Evolutionary conservation across 441 rosid species (phyloP), one percentile per base, ranked within the genome.

Genomic region (Euphorbia celastroides): DNA sequence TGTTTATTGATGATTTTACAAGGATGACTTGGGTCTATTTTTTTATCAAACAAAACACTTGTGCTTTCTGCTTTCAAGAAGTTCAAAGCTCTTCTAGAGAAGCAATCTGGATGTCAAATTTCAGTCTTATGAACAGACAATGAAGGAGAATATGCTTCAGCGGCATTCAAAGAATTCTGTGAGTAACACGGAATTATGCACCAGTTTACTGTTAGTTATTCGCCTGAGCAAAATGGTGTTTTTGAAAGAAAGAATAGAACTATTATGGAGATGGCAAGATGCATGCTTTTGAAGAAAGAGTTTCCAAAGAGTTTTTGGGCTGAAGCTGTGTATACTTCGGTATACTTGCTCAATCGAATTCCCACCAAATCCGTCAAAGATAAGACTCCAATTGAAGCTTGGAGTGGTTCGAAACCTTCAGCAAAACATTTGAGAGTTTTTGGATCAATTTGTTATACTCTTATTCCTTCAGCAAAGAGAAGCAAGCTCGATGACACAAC

Each of bases 1-100:
- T n/a, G n/a, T 55, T 55, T 14, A 55, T 55, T 55, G 59, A 55
- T 20, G 59, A 55, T 55, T 55, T 7, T 23, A 55, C 59, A 5
- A 55, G 59, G 30, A 31, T 30, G 62, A 30, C 23, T 1, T 58
- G 42, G 62, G 62, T 58, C 0, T 58, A 58, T 8, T 58, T 58
- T 31, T 14, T 58, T n/a, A 2, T 2, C 41, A 2, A 30, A 11
- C 22, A 58, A 58, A 17, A 10, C 42, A 5, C 42, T 28, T 9
- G 62, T 31, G 34, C 34, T 58, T 14, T 30, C 41, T 1, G 0
- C 17, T 5, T 58, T 58, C 7, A 58, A 58, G 32, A 30, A 58
- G 19, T 58, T 58, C 8, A 58, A 58, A 31, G 41, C 42, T 0
- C 27, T 5, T 2, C 22, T 58, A 2, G 62, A 58, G 34, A 58